Base-by-base conservation (phyloP, 179 eudicot genomes). In the Beta lomatogona region DNA sequence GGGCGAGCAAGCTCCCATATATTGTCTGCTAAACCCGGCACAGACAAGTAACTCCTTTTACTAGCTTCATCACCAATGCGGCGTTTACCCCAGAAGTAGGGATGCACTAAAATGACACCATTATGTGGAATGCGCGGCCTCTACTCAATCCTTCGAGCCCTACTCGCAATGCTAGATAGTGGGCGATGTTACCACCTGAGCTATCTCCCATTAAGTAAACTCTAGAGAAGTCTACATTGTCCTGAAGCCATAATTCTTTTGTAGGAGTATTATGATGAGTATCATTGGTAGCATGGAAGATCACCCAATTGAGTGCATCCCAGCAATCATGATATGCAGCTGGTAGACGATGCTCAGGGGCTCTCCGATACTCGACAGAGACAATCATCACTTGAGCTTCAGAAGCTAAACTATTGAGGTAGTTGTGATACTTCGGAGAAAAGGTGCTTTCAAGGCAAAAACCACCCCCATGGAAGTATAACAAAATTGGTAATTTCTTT, bases 401-500 rank as follows among this genome's bases (percentile, higher is more conserved):
- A 1, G 53, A 80, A 5, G 71, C 8, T 3, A 80, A 53, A 14
- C 44, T 50, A 41, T 31, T 21, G 36, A 75, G 75, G 21, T 72
- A 80, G 52, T 61, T 52, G 60, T 80, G 82, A 67, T 59, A 72
- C 18, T 28, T 48, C 0, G 77, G 11, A 8, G 82, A 80, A 53
- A 61, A 28, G 0, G 77, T 45, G 45, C 75, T 66, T 41, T 72
- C 77, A 3, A 80, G 18, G 16, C 41, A 7, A 15, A 80, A 80
- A 1, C 77, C 82, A 28, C 82, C 82, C 2, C 82, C 82, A 73
- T 80, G 82, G 5, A 73, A 80, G 44, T 80, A 80, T 19, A 80
- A 25, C 15, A 80, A 18, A 14, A 80, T n/a, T 8, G 77, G 77
- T 3, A 73, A 16, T 15, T 64, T 64, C 13, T 22, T 22, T 25